Percentiles rank a stretch among this genome's conserved stretches.
Evolutionary conservation across 2,329 filamentous ascomycete genomes (phyloP).

Genomic region (Dendryphion nanum): DNA sequence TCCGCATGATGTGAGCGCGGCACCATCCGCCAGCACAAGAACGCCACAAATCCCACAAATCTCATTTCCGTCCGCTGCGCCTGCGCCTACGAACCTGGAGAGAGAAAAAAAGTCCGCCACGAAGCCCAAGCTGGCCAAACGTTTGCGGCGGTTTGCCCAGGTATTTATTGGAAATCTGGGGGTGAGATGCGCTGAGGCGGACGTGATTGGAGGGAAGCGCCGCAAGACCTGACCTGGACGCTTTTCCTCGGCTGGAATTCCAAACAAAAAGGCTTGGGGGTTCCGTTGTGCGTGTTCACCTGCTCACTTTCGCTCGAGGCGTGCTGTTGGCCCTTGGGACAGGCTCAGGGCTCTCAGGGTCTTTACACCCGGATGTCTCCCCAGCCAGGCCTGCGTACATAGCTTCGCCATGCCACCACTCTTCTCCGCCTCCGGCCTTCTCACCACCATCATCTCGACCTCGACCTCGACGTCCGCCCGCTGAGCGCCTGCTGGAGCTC

Average conservation of each 20-base stretch:
- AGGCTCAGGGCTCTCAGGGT: too few relatives aligned
- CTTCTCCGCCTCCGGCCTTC: slow-evolving; percentile 7
- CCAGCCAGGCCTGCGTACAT: not conserved
- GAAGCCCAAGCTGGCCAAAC: too few relatives aligned
- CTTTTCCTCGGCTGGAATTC: not conserved
- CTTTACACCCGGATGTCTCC: slow-evolving; percentile 11
- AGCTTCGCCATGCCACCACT: slow-evolving; percentile 10
- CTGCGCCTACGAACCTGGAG: too few relatives aligned
- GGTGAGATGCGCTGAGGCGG: not conserved
- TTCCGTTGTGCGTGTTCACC: slow-evolving; percentile 13
- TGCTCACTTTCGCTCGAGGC: slow-evolving; percentile 26
- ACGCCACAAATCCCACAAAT: too few relatives aligned
- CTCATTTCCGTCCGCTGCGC: too few relatives aligned
- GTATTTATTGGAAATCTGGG: too few relatives aligned
- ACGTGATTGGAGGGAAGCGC: slow-evolving; percentile 1
- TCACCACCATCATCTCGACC: slow-evolving; percentile 3
- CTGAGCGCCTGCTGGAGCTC: slow-evolving; percentile 6
- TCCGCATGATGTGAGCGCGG: too few relatives aligned
- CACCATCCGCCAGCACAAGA: too few relatives aligned
- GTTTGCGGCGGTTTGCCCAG: too few relatives aligned
- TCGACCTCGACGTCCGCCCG: slow-evolving; percentile 3
- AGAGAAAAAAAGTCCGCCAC: too few relatives aligned
- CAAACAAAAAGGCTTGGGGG: slow-evolving; percentile 6
- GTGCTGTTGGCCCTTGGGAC: too few relatives aligned
- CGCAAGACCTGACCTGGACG: not conserved